Evolutionary conservation across 2,329 filamentous ascomycete genomes (phyloP).

Genomic region (Neofusicoccum kwambonambiense): DNA sequence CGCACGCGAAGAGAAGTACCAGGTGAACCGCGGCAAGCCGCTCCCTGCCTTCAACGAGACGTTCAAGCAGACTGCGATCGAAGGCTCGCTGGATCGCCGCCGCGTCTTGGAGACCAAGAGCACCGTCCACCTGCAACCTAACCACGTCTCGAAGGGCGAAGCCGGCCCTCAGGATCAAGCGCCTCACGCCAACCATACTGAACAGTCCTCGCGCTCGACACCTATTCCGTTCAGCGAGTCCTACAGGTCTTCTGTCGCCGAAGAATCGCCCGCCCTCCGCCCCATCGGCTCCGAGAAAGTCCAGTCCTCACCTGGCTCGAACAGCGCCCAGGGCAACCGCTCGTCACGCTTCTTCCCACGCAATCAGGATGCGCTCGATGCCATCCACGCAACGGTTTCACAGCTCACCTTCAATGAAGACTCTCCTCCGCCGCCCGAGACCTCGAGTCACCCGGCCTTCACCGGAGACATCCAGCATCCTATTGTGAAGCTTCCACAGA

Average conservation of each 20-base stretch:
- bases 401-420: constrained; percentile 11
- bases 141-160: background rate
- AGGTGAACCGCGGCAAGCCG: background rate
- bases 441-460: constrained; percentile 70
- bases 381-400: constrained; percentile 1
- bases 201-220: constrained; percentile 5
- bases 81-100: constrained; percentile 4
- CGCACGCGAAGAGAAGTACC: background rate
- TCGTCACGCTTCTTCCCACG: constrained; percentile 39
- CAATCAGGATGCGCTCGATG: background rate
- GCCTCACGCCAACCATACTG: background rate
- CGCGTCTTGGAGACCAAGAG: constrained; percentile 14
- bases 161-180: background rate
- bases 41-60: constrained; percentile 16
- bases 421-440: constrained; percentile 66
- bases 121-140: background rate
- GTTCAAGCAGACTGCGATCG: constrained; percentile 15
- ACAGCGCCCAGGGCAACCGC: background rate
- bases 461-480: constrained; percentile 65
- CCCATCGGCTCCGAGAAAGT: constrained; percentile 15
- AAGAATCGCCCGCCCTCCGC: constrained; percentile 1
- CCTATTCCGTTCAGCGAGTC: constrained; percentile 7
- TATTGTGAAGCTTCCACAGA: constrained; percentile 66
- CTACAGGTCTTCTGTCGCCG: background rate
- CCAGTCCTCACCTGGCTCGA: constrained; percentile 10